Base-by-base conservation (phyloP, 352 stramenopile species). In the Aphanomyces astaci region DNA sequence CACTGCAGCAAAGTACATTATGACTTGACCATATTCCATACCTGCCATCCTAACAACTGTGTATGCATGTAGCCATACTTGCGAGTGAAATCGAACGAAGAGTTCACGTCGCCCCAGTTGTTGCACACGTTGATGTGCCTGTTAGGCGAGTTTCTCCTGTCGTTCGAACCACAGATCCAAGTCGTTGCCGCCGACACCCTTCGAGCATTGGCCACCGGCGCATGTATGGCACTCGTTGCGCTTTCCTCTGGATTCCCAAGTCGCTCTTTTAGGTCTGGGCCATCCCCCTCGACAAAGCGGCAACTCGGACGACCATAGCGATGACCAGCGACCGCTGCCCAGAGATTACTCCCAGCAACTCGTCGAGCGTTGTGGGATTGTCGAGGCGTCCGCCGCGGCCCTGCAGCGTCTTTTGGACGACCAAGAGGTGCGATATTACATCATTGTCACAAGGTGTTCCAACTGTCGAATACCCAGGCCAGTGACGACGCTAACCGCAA, bases 351-450 rank as follows among this genome's bases (percentile, higher is more conserved):
- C 80, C 33, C 82, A 87, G 39, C 89, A 86, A 31, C 57, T 90
- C 13, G 71, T 92, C 70, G 80, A 88, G 56, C 78, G 89, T 53
- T 89, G 80, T 0, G 78, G 80, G 9, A 72, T 76, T 1, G 77
- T 88, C 1, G 79, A 90, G 36, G 72, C 76, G 4, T 77, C 90
- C 60, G 78, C 90, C 28, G 72, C 68, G 0, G 79, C 87, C 3
- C 75, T 90, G 62, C 82, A 88, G 55, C 77, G 87, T 40, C 59
- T 92, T 9, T 89, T 92, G n/a, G 78, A 80, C 7, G 79, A 89
- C 17, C 77, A 87, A 45, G 13, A 64, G 65, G 13, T 40, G 30
- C n/a, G n/a, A n/a, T 10, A 33, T 53, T 22, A 45, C 33, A 71
- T 4, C 60, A 68, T 49, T 1, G 1, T 19, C 31, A 19, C 10